Conservation (phyloP, 495 filamentous ascomycete genomes). For the Neurospora tetrasperma region DNA sequence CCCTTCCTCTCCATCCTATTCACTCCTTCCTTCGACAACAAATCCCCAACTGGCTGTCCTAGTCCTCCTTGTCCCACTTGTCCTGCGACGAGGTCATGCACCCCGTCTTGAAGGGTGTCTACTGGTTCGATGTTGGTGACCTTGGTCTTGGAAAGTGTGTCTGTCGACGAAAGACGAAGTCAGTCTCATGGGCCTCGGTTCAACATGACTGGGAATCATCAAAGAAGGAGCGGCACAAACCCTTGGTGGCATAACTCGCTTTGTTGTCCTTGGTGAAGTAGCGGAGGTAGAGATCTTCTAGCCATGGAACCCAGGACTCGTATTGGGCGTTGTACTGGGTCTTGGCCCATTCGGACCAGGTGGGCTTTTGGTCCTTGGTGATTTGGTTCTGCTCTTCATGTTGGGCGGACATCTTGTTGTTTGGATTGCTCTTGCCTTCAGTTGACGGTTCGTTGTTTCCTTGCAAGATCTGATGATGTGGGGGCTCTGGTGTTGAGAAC, state of each 20-base stretch:
- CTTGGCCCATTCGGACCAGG: conserved; percentile 39
- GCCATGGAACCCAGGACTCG: conserved; percentile 64
- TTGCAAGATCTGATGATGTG: neutral
- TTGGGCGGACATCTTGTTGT: neutral
- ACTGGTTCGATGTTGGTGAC: conserved; percentile 51
- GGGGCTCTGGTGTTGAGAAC: neutral
- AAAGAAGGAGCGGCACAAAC: conserved; percentile 21
- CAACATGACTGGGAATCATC: too few relatives aligned
- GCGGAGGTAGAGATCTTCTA: conserved; percentile 58
- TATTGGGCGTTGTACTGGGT: conserved; percentile 55
- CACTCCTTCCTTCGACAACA: conserved; percentile 50
- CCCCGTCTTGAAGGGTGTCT: conserved; percentile 52
- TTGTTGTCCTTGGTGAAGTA: conserved; percentile 70
- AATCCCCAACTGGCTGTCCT: conserved; percentile 48
- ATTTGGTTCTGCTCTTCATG: neutral
- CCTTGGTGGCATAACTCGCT: conserved; percentile 51
- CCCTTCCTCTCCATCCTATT: conserved; percentile 53
- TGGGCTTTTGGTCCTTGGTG: neutral
- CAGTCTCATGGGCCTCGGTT: neutral
- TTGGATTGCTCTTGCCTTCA: too few relatives aligned
- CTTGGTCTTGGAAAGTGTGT: conserved; percentile 54
- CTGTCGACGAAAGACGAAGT: conserved; percentile 23
- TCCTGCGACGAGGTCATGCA: conserved; percentile 45
- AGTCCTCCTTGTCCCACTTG: conserved; percentile 57
- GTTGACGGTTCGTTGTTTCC: neutral